Evolutionary conservation across 176 grass and related monocot genomes (phyloP).

Genomic region (Musa itinerans): DNA sequence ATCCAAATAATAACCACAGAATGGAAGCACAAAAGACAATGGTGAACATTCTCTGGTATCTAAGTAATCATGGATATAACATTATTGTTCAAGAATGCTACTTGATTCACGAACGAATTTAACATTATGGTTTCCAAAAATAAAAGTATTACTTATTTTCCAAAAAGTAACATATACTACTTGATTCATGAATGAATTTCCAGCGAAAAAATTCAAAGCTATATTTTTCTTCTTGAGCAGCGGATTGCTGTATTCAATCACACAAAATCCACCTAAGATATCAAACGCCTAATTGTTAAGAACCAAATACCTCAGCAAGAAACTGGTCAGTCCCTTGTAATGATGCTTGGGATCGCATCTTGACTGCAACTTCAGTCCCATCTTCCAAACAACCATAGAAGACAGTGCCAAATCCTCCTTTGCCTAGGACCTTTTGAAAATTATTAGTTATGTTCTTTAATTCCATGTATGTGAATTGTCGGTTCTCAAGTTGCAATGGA

Average conservation of each 20-base stretch:
- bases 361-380: slow-evolving; percentile 7
- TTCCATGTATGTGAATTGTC: slow-evolving; percentile 1
- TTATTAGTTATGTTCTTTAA: slow-evolving; percentile 12
- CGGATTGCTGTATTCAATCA: background rate
- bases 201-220: background rate
- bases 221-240: background rate
- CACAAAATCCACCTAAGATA: background rate
- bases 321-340: background rate
- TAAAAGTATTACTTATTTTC: background rate
- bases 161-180: too few relatives aligned
- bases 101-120: background rate
- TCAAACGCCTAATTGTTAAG: background rate
- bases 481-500: slow-evolving; percentile 5
- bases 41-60: background rate
- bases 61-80: background rate
- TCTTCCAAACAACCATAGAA: slow-evolving; percentile 4
- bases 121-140: background rate
- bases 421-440: slow-evolving; percentile 1
- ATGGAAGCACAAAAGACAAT: background rate
- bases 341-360: slow-evolving; percentile 3
- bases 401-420: slow-evolving; percentile 10
- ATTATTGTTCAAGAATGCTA: background rate
- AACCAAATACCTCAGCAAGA: slow-evolving; percentile 4
- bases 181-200: background rate
- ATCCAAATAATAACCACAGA: background rate